Evolutionary conservation across 2,329 filamentous ascomycete species (phyloP).

Genomic region (Meredithiella fracta): DNA sequence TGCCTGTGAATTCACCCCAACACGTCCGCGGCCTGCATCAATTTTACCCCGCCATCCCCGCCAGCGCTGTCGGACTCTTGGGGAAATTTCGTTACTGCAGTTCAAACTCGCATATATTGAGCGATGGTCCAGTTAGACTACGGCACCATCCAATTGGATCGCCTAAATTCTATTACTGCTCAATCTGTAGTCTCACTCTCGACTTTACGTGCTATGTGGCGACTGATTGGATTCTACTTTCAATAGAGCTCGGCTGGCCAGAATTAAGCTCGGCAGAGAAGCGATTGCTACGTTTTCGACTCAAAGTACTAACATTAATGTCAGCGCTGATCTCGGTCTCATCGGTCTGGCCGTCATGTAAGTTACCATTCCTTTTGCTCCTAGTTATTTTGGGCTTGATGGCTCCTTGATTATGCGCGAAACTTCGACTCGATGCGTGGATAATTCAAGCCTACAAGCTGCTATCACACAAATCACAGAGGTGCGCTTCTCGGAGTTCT

Average conservation of each 20-base stretch:
- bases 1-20: too few species aligned
- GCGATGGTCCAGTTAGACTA: neutral
- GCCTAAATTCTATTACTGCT: too few species aligned
- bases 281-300: slow-evolving; percentile 12
- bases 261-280: slow-evolving; percentile 40
- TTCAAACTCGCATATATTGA: neutral
- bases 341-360: slow-evolving; percentile 86
- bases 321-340: slow-evolving; percentile 76
- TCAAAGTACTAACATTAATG: slow-evolving; percentile 36
- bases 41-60: slow-evolving; percentile 3
- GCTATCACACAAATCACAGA: neutral
- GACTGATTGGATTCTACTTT: neutral
- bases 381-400: slow-evolving; percentile 2
- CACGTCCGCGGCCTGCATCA: neutral
- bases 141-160: neutral
- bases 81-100: neutral
- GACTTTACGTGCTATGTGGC: neutral
- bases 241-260: slow-evolving; percentile 55
- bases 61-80: neutral
- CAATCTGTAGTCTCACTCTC: neutral
- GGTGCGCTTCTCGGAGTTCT: neutral
- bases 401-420: slow-evolving; percentile 2
- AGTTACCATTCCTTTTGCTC: slow-evolving; percentile 21
- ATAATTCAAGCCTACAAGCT: neutral
- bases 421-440: neutral